Conservation (phyloP, 345 rosid species). For the Corymbia maculata region DNA sequence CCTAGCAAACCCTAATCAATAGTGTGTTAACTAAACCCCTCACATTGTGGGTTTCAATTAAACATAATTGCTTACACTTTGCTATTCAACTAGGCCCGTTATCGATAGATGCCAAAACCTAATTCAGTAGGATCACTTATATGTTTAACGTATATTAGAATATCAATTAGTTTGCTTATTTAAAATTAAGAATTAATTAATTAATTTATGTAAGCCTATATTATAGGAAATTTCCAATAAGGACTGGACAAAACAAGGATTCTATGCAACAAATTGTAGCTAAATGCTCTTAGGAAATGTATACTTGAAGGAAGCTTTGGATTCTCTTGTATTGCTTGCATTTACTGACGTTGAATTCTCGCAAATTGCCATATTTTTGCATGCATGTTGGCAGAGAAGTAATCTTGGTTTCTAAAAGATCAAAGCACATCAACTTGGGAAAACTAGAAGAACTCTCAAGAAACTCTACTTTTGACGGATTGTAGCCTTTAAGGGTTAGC, state of each 20-base stretch:
- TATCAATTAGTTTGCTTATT: no score
- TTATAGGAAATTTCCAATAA: no score
- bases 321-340: neutral
- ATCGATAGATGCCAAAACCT: no score
- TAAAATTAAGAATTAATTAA: no score
- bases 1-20: no score
- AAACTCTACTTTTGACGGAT: neutral
- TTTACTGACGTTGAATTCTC: neutral
- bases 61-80: no score
- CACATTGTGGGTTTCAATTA: no score
- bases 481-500: neutral
- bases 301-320: neutral
- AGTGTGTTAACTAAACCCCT: no score
- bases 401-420: neutral
- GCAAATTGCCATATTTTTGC: neutral
- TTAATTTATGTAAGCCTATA: no score
- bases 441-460: neutral
- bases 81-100: no score
- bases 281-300: neutral
- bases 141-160: no score
- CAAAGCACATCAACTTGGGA: neutral
- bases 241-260: neutral
- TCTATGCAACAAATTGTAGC: neutral
- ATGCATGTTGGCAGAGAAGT: neutral
- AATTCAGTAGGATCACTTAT: no score